Evolutionary conservation across 441 rosid species (phyloP).

Genomic region (Gossypium aridum): DNA sequence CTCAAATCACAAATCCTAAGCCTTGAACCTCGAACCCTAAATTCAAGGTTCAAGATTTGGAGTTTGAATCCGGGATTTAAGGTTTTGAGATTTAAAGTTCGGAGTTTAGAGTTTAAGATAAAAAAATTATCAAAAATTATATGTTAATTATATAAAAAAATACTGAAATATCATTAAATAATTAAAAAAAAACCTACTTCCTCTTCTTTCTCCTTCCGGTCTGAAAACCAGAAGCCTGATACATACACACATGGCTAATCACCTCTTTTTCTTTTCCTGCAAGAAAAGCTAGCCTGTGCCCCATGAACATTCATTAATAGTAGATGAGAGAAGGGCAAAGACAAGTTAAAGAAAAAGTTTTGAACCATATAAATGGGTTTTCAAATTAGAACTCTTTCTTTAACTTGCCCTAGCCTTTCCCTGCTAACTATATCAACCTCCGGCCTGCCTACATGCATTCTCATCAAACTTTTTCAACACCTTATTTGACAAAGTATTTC

Average conservation of each 20-base stretch:
- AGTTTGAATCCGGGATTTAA: rapidly evolving
- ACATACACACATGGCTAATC: not conserved
- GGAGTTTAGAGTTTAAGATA: too few relatives aligned
- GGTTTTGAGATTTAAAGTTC: too few relatives aligned
- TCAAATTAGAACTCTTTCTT: not conserved
- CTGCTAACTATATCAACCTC: not conserved
- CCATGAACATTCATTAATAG: too few relatives aligned
- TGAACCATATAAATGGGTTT: too few relatives aligned
- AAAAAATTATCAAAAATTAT: too few relatives aligned
- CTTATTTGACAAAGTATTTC: not conserved
- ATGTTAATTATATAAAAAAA: too few relatives aligned
- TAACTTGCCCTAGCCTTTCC: not conserved
- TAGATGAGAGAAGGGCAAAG: not conserved
- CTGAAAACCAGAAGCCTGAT: not conserved
- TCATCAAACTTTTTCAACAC: not conserved
- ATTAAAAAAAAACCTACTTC: not conserved
- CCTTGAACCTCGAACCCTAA: too few relatives aligned
- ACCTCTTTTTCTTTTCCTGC: not conserved
- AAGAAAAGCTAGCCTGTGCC: not conserved
- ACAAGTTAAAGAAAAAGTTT: not conserved
- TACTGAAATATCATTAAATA: too few relatives aligned
- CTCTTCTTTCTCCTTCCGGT: not conserved
- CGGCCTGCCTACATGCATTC: too few relatives aligned
- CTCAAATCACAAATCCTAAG: too few relatives aligned
- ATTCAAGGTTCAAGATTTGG: too few relatives aligned